phyloP scores from a whole-genome alignment of 768 basidiomycete species.

The Tylopilus felleus region DNA sequence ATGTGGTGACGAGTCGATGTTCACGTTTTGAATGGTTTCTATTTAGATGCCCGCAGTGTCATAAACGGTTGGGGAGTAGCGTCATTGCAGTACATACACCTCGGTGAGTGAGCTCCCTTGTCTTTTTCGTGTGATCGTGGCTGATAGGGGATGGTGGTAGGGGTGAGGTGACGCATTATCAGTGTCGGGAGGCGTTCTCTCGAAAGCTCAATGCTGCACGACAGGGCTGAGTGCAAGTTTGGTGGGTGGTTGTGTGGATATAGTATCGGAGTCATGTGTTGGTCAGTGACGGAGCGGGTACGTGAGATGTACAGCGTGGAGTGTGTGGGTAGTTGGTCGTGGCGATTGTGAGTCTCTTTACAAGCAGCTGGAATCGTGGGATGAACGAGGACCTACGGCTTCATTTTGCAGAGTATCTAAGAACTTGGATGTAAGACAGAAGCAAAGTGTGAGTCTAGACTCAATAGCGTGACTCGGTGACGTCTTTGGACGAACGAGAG shows the following conservation, averaged over 20 bases:
- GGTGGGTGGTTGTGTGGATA: background rate
- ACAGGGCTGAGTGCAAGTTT: slow-evolving; percentile 11
- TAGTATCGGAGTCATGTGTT: background rate
- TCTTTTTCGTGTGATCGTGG: background rate
- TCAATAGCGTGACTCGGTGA: too few species aligned
- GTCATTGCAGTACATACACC: slow-evolving; percentile 94
- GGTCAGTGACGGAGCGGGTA: background rate
- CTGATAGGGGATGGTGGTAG: slow-evolving; percentile 38
- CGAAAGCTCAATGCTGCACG: slow-evolving; percentile 43
- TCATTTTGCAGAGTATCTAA: too few species aligned
- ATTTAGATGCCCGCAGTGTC: slow-evolving; percentile 88
- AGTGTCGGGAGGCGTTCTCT: slow-evolving; percentile 86
- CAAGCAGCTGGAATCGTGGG: too few species aligned
- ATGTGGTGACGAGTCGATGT: background rate
- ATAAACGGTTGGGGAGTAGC: slow-evolving; percentile 88
- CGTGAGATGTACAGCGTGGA: too few species aligned
- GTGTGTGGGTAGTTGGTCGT: too few species aligned
- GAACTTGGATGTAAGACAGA: too few species aligned
- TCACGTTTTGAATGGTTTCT: background rate
- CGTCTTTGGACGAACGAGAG: too few species aligned
- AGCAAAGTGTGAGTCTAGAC: too few species aligned
- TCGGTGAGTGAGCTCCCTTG: slow-evolving; percentile 48
- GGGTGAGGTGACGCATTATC: slow-evolving; percentile 95
- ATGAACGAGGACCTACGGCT: too few species aligned
- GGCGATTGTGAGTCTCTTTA: too few species aligned